These are phyloP conservation scores for Phialemoniopsis sp. DNA, from an alignment of 2,329 filamentous ascomycete genomes.

Conservation along the genomic window DNA sequence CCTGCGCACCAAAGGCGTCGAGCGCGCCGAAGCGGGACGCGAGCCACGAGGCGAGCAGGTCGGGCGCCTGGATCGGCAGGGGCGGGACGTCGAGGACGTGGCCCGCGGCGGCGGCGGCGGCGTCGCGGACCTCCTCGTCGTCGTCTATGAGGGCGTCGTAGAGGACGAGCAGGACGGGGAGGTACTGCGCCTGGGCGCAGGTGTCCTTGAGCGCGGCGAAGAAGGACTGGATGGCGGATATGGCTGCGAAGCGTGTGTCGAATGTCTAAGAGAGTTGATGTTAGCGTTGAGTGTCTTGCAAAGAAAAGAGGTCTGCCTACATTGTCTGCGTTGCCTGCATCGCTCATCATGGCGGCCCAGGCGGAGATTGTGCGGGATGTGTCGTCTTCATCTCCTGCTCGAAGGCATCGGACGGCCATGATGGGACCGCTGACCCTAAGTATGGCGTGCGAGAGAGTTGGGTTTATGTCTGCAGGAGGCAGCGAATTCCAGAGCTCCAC, in stretches of 20 bases:
- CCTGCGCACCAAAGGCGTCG: constrained; percentile 31
- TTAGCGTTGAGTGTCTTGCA: too few species aligned
- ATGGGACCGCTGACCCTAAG: constrained; percentile 44
- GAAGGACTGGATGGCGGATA: constrained; percentile 49
- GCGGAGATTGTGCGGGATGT: constrained; percentile 14
- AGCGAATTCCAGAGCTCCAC: constrained; percentile 29
- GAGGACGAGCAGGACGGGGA: constrained; percentile 59
- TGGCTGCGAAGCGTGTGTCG: constrained; percentile 59
- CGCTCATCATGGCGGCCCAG: constrained; percentile 48
- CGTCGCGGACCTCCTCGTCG: constrained; percentile 79
- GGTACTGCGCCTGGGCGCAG: constrained; percentile 26
- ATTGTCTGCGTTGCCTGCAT: constrained; percentile 43
- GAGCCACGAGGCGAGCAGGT: constrained; percentile 39
- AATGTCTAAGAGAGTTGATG: constrained; percentile 45
- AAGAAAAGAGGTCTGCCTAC: too few species aligned
- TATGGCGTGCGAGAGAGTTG: constrained; percentile 44
- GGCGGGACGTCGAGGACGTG: constrained; percentile 35
- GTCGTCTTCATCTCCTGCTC: neutral
- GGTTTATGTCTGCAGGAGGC: constrained; percentile 30
- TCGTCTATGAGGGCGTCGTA: constrained; percentile 84
- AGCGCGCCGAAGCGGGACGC: constrained; percentile 24
- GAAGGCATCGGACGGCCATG: constrained; percentile 26
- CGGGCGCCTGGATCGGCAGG: constrained; percentile 42
- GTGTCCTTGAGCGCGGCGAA: constrained; percentile 19
- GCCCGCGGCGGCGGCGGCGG: constrained; percentile 48